Evolutionary conservation across 495 filamentous ascomycete genomes (phyloP).

Genomic region (Trichocladium antarcticum): DNA sequence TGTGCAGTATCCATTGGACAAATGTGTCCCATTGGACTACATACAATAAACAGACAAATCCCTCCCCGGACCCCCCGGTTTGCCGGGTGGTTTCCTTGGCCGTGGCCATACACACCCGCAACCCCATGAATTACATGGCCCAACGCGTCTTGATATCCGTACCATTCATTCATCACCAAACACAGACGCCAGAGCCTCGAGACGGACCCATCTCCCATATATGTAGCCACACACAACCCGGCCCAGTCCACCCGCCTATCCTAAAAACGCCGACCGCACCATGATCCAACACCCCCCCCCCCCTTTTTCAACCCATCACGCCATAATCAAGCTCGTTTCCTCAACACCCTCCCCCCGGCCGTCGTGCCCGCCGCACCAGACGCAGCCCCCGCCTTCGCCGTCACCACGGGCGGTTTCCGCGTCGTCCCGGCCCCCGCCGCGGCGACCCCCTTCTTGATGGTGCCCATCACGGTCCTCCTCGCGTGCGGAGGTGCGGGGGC

Average conservation of each 20-base stretch:
- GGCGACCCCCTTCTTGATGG: slow-evolving; percentile 31
- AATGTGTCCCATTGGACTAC: neutral
- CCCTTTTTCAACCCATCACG: neutral
- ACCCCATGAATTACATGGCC: too few species aligned
- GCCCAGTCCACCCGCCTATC: neutral
- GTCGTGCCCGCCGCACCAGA: neutral
- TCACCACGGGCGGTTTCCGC: slow-evolving; percentile 32
- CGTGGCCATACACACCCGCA: too few species aligned
- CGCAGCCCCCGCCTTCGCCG: slow-evolving; percentile 22
- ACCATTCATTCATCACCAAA: too few species aligned
- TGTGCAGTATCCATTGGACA: neutral
- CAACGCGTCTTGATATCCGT: too few species aligned
- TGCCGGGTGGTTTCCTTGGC: too few species aligned
- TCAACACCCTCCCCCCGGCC: slow-evolving; percentile 34
- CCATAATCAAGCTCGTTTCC: slow-evolving; percentile 34
- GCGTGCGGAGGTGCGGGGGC: slow-evolving; percentile 18
- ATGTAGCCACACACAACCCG: too few species aligned
- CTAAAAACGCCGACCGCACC: neutral
- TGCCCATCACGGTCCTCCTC: slow-evolving; percentile 31
- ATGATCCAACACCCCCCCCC: neutral
- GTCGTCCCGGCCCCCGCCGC: slow-evolving; percentile 22
- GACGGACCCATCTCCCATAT: too few species aligned
- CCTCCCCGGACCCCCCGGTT: neutral
- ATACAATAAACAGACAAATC: neutral
- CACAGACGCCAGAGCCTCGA: too few species aligned